Base-by-base conservation (phyloP, 345 rosid genomes). In the Boechera divaricarpa region DNA sequence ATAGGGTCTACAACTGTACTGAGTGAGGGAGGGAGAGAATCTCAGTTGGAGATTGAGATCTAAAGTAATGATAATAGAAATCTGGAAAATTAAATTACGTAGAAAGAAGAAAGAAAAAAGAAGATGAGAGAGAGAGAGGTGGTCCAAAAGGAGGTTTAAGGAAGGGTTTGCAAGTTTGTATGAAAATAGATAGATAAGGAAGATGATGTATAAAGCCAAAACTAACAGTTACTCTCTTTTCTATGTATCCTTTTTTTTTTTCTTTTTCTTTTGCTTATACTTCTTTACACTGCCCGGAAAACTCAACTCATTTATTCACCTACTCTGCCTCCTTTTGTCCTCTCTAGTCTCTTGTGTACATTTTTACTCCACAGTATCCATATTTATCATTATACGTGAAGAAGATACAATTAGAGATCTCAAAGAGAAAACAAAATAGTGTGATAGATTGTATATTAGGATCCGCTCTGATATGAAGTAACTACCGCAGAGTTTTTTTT, bases 41-140 rank as follows among this genome's bases (percentile, higher is more conserved):
- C 93, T 84, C 87, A 89, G 93, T 89, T 77, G 78, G 77, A 83
- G 93, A 85, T 85, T 81, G 86, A 85, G 87, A 87, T 90, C 86
- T 76, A 83, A 72, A 84, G 85, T 80, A 72, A 85, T 85, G 77
- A 76, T 82, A 75, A 29, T 66, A 61, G 52, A 54, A 79, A 73
- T 79, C 74, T 79, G 82, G 18, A 26, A 72, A 67, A 67, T 73
- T 60, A 66, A 78, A 70, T 77, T 70, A 1, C 65, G 9, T 69
- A 69, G 54, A 57, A 72, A 72, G 35, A 76, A 68, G 60, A 52
- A 32, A 51, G 24, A 57, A 31, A 72, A 28, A 54, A 2, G 11
- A 32, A 41, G 28, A 36, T 6, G 58, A 63, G 61, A 63, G 69
- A 69, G 64, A 64, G 47, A 31, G 72, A 42, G 28, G 75, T 70